phyloP scores from a whole-genome alignment of 2,329 filamentous ascomycete species.

The Scytalidium lignicola region DNA sequence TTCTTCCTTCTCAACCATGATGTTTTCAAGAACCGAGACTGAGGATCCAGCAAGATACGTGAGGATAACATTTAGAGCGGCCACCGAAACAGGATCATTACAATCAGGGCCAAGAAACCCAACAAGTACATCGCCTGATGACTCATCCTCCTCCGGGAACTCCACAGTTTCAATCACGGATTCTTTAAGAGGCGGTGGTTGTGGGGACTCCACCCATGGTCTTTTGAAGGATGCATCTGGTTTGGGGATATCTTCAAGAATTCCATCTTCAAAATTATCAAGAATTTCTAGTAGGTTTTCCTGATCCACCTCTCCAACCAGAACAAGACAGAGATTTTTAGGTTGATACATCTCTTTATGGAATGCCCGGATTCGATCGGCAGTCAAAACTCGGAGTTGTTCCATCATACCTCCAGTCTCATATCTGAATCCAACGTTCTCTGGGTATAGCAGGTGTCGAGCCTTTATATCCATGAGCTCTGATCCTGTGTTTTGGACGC shows the following conservation, averaged over 20 bases:
- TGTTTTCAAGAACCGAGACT: slow-evolving; percentile 85
- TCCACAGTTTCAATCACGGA: slow-evolving; percentile 74
- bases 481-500: slow-evolving; percentile 74
- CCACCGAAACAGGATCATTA: slow-evolving; percentile 60
- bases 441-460: slow-evolving; percentile 76
- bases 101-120: slow-evolving; percentile 83
- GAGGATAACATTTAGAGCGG: slow-evolving; percentile 73
- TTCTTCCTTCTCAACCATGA: slow-evolving; percentile 87
- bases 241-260: slow-evolving; percentile 74
- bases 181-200: slow-evolving; percentile 65
- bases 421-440: slow-evolving; percentile 88
- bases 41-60: slow-evolving; percentile 91
- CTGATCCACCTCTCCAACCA: slow-evolving; percentile 90
- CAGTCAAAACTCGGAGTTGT: slow-evolving; percentile 76
- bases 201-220: slow-evolving; percentile 86
- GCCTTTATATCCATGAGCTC: slow-evolving; percentile 86
- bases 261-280: slow-evolving; percentile 82
- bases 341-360: slow-evolving; percentile 98
- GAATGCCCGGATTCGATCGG: slow-evolving; percentile 88
- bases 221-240: slow-evolving; percentile 68
- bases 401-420: slow-evolving; percentile 99
- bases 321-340: slow-evolving; percentile 84
- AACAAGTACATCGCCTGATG: slow-evolving; percentile 80
- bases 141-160: slow-evolving; percentile 96
- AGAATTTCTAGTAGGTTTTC: slow-evolving; percentile 72